These are phyloP conservation scores for Dothistroma septosporum DNA, from an alignment of 2,329 filamentous ascomycete genomes.

Conservation along the genomic window DNA sequence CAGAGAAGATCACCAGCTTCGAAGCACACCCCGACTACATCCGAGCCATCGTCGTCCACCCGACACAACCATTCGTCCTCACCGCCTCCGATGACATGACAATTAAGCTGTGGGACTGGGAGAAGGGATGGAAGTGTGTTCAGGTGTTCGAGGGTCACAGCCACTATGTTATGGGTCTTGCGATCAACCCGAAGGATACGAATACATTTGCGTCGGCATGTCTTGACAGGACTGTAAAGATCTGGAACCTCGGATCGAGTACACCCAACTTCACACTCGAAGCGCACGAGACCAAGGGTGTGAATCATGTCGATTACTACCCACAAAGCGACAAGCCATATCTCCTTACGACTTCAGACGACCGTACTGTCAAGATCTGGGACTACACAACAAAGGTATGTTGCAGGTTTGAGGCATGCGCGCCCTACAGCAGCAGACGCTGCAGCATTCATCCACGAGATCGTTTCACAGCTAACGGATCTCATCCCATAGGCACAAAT, in stretches of 20 bases:
- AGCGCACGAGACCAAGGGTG: conserved; percentile 93
- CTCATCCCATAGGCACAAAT: conserved; percentile 61
- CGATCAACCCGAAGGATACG: conserved; percentile 96
- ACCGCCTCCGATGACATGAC: conserved; percentile 98
- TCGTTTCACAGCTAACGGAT: background rate
- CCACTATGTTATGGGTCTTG: conserved; percentile 94
- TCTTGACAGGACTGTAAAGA: conserved; percentile 93
- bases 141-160: conserved; percentile 95
- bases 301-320: conserved; percentile 93
- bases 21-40: conserved; percentile 99
- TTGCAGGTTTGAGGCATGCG: background rate
- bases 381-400: conserved; percentile 85
- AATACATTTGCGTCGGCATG: conserved; percentile 66
- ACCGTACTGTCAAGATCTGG: conserved; percentile 96
- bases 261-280: conserved; percentile 95
- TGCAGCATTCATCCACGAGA: background rate
- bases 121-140: conserved; percentile 96
- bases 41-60: conserved; percentile 91
- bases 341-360: conserved; percentile 92
- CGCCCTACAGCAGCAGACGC: background rate
- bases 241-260: conserved; percentile 92
- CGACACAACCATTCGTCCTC: conserved; percentile 89
- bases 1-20: conserved; percentile 95
- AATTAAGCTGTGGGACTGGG: conserved; percentile 98
- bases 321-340: conserved; percentile 70